phyloP scores from a whole-genome alignment of 2,329 filamentous ascomycete genomes.

The Aspergillus ochraceus region DNA sequence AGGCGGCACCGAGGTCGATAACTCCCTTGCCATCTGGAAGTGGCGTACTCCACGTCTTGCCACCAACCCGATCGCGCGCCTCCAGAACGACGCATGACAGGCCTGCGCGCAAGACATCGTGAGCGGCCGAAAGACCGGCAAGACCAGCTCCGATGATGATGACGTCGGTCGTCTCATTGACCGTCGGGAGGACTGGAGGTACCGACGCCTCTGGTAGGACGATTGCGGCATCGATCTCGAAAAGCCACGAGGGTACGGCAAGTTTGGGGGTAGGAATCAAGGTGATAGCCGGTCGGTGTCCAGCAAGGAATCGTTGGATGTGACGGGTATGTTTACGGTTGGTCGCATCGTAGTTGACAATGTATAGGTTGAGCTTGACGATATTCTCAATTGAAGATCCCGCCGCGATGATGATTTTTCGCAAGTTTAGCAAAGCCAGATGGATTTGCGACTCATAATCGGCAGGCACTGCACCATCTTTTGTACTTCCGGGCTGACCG shows the following conservation, averaged over 20 bases:
- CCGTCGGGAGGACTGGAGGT: no score
- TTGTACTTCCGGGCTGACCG: constrained; percentile 36
- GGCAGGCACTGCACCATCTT: constrained; percentile 31
- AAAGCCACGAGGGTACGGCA: constrained; percentile 26
- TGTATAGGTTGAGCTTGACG: constrained; percentile 44
- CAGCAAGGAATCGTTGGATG: constrained; percentile 29
- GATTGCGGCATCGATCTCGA: constrained; percentile 15
- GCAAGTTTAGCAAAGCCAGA: constrained; percentile 41
- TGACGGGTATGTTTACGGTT: constrained; percentile 39
- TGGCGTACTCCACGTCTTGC: constrained; percentile 37
- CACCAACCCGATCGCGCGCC: constrained; percentile 46
- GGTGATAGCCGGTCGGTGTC: constrained; percentile 45
- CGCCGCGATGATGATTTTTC: constrained; percentile 36
- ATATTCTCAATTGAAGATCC: constrained; percentile 41
- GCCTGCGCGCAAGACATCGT: no score
- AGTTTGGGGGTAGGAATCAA: constrained; percentile 45
- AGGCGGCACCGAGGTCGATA: constrained; percentile 58
- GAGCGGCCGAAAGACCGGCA: no score
- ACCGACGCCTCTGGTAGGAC: constrained; percentile 2
- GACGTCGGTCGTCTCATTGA: no score
- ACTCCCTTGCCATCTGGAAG: constrained; percentile 17
- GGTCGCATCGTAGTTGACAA: constrained; percentile 46
- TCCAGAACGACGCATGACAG: constrained; percentile 36
- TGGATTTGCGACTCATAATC: constrained; percentile 47
- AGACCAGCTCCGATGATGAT: no score